Conservation (phyloP, 2,329 filamentous ascomycete genomes). For the Stromatinia cepivora region DNA sequence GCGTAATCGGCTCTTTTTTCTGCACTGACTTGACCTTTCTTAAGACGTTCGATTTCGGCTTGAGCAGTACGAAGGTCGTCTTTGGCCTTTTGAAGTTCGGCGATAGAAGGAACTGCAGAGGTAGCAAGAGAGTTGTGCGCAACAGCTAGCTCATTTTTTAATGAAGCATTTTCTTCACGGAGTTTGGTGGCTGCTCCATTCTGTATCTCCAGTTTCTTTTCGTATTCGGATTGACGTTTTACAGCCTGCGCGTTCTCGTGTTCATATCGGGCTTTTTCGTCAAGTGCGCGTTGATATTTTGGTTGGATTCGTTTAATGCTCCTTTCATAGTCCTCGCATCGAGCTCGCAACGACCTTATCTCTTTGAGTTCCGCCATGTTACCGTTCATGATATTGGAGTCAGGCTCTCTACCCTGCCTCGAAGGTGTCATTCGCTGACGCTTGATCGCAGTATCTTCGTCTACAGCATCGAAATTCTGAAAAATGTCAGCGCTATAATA, state of each 20-base stretch:
- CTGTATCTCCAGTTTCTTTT: constrained; percentile 30
- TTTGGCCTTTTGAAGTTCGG: constrained; percentile 46
- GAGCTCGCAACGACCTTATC: constrained; percentile 47
- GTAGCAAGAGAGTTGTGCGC: constrained; percentile 28
- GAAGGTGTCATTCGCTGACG: constrained; percentile 19
- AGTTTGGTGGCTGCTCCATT: constrained; percentile 33
- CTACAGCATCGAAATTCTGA: constrained; percentile 19
- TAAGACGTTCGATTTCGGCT: constrained; percentile 30
- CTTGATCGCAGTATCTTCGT: constrained; percentile 8
- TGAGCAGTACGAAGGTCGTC: constrained; percentile 39
- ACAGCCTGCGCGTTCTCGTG: constrained; percentile 41
- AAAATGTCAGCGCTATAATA: background rate
- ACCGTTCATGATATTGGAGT: constrained; percentile 29
- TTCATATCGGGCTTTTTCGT: constrained; percentile 54
- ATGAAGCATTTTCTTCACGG: constrained; percentile 30
- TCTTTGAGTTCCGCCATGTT: constrained; percentile 45
- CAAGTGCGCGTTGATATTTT: constrained; percentile 51
- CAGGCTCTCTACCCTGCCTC: constrained; percentile 9
- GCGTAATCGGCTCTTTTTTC: constrained; percentile 38
- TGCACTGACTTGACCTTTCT: constrained; percentile 29
- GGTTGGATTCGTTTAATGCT: constrained; percentile 49
- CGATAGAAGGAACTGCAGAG: constrained; percentile 44
- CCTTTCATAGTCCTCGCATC: constrained; percentile 49
- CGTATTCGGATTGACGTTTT: constrained; percentile 26
- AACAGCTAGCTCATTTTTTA: constrained; percentile 37